These are phyloP conservation scores for Penicillium coffeae DNA, from an alignment of 495 filamentous ascomycete species.

Conservation along the genomic window DNA sequence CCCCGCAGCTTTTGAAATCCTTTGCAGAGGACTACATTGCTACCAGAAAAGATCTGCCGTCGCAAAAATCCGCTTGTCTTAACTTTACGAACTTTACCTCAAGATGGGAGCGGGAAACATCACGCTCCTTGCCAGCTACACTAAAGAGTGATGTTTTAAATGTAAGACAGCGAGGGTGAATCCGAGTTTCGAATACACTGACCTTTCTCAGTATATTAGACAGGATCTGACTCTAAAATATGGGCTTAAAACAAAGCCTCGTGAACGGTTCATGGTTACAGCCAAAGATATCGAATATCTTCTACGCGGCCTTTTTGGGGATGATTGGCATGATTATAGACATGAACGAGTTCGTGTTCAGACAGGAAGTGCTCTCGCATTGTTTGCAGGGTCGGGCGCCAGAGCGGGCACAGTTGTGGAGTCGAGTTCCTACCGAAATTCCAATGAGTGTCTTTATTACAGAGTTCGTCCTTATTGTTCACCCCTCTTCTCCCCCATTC, in stretches of 20 bases:
- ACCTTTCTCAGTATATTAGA: slow-evolving; percentile 15
- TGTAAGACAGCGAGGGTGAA: background rate
- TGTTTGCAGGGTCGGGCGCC: slow-evolving; percentile 16
- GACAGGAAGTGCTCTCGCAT: slow-evolving; percentile 13
- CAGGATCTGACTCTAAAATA: slow-evolving; percentile 12
- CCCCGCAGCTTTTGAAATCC: slow-evolving; percentile 7
- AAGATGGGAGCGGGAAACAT: slow-evolving; percentile 11
- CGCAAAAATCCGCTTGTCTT: slow-evolving; percentile 2
- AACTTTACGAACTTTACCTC: slow-evolving; percentile 10
- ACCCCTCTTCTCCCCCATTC: background rate
- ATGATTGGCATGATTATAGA: slow-evolving; percentile 20
- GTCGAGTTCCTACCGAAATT: slow-evolving; percentile 17
- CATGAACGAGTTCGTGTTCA: slow-evolving; percentile 18
- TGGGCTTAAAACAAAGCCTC: slow-evolving; percentile 14
- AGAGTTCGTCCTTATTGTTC: slow-evolving; percentile 11
- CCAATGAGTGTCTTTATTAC: slow-evolving; percentile 24
- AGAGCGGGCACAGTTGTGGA: slow-evolving; percentile 20
- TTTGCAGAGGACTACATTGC: slow-evolving; percentile 11
- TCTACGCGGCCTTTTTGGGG: slow-evolving; percentile 12
- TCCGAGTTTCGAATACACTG: background rate
- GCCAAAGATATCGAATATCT: slow-evolving; percentile 19
- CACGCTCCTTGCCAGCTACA: background rate
- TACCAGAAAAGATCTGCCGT: slow-evolving; percentile 2
- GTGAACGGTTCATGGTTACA: slow-evolving; percentile 13
- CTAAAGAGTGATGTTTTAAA: slow-evolving; percentile 13